A percentile compares a stretch with the other conserved stretches of the same genome.
Conservation (phyloP, 2,329 filamentous ascomycete species). For the Knufia petricola region DNA sequence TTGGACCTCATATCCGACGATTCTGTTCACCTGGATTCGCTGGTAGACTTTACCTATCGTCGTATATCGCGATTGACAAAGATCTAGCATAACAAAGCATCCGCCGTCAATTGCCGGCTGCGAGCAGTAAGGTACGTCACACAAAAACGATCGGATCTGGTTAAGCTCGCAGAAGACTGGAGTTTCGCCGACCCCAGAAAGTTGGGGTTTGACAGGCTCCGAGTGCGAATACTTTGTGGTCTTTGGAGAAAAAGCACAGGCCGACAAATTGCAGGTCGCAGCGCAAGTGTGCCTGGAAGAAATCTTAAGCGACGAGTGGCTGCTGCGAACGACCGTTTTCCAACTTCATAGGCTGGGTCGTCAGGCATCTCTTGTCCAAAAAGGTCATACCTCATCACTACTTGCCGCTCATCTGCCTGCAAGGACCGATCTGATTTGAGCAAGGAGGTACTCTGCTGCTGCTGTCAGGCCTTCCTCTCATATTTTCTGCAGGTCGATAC, state of each 20-base stretch:
- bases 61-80: no score
- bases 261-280: neutral
- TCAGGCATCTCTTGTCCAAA: neutral
- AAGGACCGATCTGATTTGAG: neutral
- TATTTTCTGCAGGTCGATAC: neutral
- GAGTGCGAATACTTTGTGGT: neutral
- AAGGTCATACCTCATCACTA: neutral
- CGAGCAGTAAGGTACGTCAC: neutral
- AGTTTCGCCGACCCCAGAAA: neutral
- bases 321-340: neutral
- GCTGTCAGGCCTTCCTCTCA: neutral
- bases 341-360: neutral
- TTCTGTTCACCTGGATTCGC: no score
- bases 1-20: no score
- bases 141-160: neutral
- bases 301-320: neutral
- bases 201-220: neutral
- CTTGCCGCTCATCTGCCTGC: neutral
- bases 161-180: neutral
- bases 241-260: constrained; percentile 1
- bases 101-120: no score
- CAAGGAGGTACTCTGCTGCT: neutral
- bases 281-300: neutral
- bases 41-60: no score
- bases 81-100: no score